Base-by-base conservation (phyloP, 2,329 filamentous ascomycete species). In the Lecanicillium sp. region DNA sequence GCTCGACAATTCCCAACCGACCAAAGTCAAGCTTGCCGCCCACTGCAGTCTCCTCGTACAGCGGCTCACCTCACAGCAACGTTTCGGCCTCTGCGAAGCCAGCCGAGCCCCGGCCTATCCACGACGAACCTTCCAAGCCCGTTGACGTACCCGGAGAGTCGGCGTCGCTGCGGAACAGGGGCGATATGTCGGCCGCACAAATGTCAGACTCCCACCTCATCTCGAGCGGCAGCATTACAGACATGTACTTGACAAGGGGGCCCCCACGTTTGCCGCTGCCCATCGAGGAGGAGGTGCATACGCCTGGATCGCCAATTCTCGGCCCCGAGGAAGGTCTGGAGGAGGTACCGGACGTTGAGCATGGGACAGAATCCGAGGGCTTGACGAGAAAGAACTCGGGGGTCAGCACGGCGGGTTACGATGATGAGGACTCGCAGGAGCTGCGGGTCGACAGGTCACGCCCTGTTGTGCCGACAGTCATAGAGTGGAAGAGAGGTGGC, bases 261-360 rank as follows among this genome's bases (percentile, higher is more conserved):
- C 90, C 90, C 33, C 90, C 90, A 36, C 83, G 90, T 44, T 70
- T 96, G 52, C 90, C 90, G 42, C 75, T 96, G 43, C 89, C 90
- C 39, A 95, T 96, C 51, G 88, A 94, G 52, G 86, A 95, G 67
- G 88, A 94, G 57, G 75, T 85, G 12, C 82, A 92, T 51, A 87
- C 84, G 1, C 90, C 90, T 2, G 89, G 89, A 18, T 95, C 89
- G 32, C 90, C 90, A 38, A 90, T 95, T 47, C 76, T 90, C 45
- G 78, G 83, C 6, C 75, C 87, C 2, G 71, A 80, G 19, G 82
- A 86, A 56, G 81, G 83, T 53, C 56, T 58, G 37, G 70, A 67
- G 44, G 60, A 60, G 3, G 56, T 80, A 44, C 74, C 72, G 5
- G 69, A 75, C 37, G 57, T 71, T n/a, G 64, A 73, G 30, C 66